Evolutionary conservation across 345 rosid species (phyloP).

Genomic region (Brassica nigra): DNA sequence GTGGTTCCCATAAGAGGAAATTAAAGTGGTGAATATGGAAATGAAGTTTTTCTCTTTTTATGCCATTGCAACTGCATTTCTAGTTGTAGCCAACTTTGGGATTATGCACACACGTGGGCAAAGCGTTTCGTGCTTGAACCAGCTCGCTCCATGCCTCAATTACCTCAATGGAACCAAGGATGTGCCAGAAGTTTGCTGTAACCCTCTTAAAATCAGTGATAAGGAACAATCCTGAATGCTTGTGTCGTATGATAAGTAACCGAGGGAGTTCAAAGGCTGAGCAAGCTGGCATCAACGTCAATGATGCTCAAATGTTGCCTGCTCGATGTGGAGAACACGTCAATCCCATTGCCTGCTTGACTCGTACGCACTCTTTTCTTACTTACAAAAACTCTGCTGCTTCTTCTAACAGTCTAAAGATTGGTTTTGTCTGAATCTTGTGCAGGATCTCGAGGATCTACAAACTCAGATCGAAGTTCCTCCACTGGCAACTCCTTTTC

Average conservation of each 20-base stretch:
- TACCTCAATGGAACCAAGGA: slow-evolving; percentile 58
- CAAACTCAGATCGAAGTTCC: slow-evolving; percentile 29
- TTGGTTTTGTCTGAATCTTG: not conserved
- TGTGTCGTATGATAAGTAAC: slow-evolving; percentile 67
- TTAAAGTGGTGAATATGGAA: slow-evolving; percentile 4
- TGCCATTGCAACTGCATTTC: slow-evolving; percentile 22
- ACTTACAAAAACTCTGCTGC: not conserved
- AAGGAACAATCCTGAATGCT: slow-evolving; percentile 54
- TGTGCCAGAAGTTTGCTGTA: slow-evolving; percentile 63
- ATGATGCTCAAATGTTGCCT: slow-evolving; percentile 68
- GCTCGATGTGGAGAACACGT: slow-evolving; percentile 68
- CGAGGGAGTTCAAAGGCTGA: slow-evolving; percentile 55
- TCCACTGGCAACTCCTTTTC: slow-evolving; percentile 5
- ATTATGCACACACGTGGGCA: slow-evolving; percentile 25
- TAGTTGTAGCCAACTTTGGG: slow-evolving; percentile 23
- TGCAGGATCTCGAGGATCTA: slow-evolving; percentile 35
- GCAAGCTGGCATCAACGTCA: slow-evolving; percentile 59
- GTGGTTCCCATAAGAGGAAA: slow-evolving; percentile 3
- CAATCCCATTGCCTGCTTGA: slow-evolving; percentile 62
- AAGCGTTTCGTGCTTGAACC: slow-evolving; percentile 50
- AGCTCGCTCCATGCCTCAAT: slow-evolving; percentile 60
- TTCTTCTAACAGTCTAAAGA: not conserved
- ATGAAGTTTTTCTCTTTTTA: slow-evolving; percentile 23
- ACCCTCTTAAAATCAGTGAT: slow-evolving; percentile 65
- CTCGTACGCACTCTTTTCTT: slow-evolving; percentile 28